Percentiles rank a stretch among this genome's conserved stretches.
Evolutionary conservation across 2,329 filamentous ascomycete species (phyloP).

Genomic region (Fonsecaea monophora): DNA sequence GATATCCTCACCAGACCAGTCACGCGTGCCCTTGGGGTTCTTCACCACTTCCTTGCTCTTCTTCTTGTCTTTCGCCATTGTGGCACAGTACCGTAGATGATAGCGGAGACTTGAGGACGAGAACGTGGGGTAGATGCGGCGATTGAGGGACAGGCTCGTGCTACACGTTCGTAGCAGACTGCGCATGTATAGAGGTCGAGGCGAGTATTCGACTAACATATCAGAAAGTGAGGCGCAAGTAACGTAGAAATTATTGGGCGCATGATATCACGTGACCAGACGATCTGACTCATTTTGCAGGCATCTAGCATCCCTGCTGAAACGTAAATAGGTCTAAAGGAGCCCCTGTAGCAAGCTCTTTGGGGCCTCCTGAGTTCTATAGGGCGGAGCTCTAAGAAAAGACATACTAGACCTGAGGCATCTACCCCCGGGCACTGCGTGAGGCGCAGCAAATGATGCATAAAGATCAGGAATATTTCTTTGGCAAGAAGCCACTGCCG

Average conservation of each 20-base stretch:
- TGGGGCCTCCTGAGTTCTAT: not conserved
- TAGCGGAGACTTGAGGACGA: not conserved
- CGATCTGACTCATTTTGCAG: conserved; percentile 5
- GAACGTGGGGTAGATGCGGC: not conserved
- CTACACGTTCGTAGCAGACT: conserved; percentile 11
- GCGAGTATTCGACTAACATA: not conserved
- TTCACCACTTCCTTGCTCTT: conserved; percentile 62
- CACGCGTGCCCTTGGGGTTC: conserved; percentile 88
- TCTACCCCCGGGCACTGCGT: not conserved
- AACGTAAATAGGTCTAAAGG: not conserved
- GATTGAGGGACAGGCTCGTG: not conserved
- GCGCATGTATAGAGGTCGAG: conserved; percentile 12
- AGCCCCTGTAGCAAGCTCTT: not conserved
- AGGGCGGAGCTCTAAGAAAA: not conserved
- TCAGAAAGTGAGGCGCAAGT: not conserved
- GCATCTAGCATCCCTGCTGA: not conserved
- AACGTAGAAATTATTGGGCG: conserved; percentile 5
- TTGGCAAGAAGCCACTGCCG: conserved; percentile 11
- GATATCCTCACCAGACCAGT: conserved; percentile 81
- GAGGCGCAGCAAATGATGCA: not conserved
- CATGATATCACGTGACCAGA: not conserved
- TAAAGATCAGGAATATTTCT: conserved; percentile 2
- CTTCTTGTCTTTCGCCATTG: conserved; percentile 39
- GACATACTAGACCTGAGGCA: not conserved
- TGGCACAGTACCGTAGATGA: conserved; percentile 16